Evolutionary conservation across 2,329 filamentous ascomycete genomes (phyloP), one percentile per base, ranked within the genome.

Genomic region (Ilyonectria robusta): DNA sequence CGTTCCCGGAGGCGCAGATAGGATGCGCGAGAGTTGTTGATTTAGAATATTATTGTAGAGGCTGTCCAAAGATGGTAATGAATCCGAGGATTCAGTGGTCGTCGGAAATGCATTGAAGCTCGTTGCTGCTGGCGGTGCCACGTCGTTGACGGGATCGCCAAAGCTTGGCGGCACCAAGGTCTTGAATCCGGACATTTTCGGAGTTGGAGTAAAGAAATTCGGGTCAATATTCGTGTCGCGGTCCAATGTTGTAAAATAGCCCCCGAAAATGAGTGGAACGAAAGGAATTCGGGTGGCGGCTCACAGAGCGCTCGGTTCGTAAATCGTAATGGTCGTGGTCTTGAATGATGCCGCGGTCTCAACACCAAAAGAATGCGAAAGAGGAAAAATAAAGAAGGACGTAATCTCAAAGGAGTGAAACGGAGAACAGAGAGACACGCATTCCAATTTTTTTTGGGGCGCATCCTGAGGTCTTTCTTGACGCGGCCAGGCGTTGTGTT

Each of bases 1-100:
- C 1, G 73, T 75, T 17, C 65, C 56, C 53, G 74, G 72, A 8
- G 65, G 50, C 1, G 73, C 73, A 4, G 70, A 74, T 6, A 75
- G 68, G 23, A 75, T 55, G 4, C 70, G 69, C 0, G 73, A 75
- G 15, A 75, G 47, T 61, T 75, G 66, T 35, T 65, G 57, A n/a
- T 72, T 65, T 6, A 75, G 37, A 29, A 62, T 54, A 5, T 60
- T 7, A 31, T 62, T 65, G 15, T 61, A 37, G 11, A 21, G 6
- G 1, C 46, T 31, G 17, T 31, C 44, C 9, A 40, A 8, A 6
- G 53, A 31, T 23, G 63, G 31, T 23, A 50, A 5, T 4, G 53
- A 13, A 35, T 44, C 23, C 5, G 37, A 11, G 11, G 51, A 33
- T 13, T 46, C 35, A 2, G 56, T 37, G 3, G 57, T 51, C 1